Percentiles rank a stretch among this genome's conserved stretches.
These are phyloP conservation scores for Podaxis rugospora DNA, from an alignment of 768 basidiomycete genomes.

Conservation along the genomic window DNA sequence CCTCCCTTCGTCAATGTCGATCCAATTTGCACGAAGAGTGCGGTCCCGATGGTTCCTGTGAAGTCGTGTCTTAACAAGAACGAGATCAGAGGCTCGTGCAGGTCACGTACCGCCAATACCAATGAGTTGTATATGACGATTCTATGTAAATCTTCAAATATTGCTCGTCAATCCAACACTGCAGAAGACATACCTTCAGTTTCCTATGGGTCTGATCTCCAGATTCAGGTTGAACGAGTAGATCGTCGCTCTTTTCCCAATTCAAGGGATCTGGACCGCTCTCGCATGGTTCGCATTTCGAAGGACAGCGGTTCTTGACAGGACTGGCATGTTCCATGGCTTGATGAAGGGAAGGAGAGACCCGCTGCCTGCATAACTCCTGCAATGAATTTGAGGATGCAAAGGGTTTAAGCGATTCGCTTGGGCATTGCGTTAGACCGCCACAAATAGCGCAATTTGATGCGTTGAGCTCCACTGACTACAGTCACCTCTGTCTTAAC, in stretches of 20 bases:
- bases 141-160: conserved; percentile 21
- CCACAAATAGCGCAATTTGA: not conserved
- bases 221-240: not conserved
- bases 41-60: conserved; percentile 68
- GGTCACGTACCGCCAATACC: conserved; percentile 39
- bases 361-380: not conserved
- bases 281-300: not conserved
- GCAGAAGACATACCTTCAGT: conserved; percentile 27
- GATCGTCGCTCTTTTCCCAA: not conserved
- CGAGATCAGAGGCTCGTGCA: not conserved
- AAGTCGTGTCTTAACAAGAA: conserved; percentile 1
- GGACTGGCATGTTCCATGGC: not conserved
- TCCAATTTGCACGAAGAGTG: conserved; percentile 74
- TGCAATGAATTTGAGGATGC: not conserved
- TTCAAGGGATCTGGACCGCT: not conserved
- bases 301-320: not conserved
- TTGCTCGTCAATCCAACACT: not conserved
- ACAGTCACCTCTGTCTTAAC: too few species aligned
- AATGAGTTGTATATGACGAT: conserved; percentile 48
- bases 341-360: not conserved
- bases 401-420: not conserved
- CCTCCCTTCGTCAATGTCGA: conserved; percentile 54
- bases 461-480: not conserved
- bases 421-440: not conserved
- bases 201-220: conserved; percentile 33